A percentile compares a stretch with the other conserved stretches of the same genome.
phyloP scores from a whole-genome alignment of 441 rosid species.

The Isatis lusitanica region DNA sequence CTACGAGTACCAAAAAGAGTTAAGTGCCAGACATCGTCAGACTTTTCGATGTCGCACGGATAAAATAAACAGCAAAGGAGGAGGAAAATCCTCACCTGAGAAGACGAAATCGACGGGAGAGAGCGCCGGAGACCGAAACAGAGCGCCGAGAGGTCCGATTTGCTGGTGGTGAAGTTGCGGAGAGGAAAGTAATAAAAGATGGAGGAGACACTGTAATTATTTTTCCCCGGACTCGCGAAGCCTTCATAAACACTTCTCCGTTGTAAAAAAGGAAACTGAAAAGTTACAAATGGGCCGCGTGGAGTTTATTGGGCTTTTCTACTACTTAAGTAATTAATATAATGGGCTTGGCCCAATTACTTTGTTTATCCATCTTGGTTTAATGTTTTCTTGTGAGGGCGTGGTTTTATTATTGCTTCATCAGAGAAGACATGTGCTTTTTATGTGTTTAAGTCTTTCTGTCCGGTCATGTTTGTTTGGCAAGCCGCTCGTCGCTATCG shows the following conservation, averaged over 20 bases:
- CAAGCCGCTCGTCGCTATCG: no score
- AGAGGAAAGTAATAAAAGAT: slow-evolving; percentile 8
- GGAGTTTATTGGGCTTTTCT: neutral
- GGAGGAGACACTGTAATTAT: slow-evolving; percentile 13
- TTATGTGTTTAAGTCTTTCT: no score
- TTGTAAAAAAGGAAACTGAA: neutral
- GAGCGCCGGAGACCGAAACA: slow-evolving; percentile 21
- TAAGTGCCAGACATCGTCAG: neutral
- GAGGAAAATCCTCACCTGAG: slow-evolving; percentile 13
- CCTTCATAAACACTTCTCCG: neutral
- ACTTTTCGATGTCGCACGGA: slow-evolving; percentile 8
- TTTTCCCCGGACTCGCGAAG: neutral
- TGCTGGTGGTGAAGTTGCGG: slow-evolving; percentile 14
- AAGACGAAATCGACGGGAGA: slow-evolving; percentile 22
- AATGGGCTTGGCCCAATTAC: neutral
- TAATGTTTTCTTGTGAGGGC: neutral
- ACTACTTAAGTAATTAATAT: neutral
- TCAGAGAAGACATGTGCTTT: no score
- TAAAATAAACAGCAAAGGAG: neutral
- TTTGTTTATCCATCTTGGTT: neutral
- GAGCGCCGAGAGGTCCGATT: slow-evolving; percentile 14
- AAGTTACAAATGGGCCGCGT: slow-evolving; percentile 19
- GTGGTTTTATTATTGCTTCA: no score
- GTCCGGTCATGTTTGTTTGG: no score
- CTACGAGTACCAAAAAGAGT: neutral